Percentiles rank a stretch among this genome's conserved stretches.
Evolutionary conservation across 2,329 filamentous ascomycete genomes (phyloP).

Genomic region (Helotiales sp.): DNA sequence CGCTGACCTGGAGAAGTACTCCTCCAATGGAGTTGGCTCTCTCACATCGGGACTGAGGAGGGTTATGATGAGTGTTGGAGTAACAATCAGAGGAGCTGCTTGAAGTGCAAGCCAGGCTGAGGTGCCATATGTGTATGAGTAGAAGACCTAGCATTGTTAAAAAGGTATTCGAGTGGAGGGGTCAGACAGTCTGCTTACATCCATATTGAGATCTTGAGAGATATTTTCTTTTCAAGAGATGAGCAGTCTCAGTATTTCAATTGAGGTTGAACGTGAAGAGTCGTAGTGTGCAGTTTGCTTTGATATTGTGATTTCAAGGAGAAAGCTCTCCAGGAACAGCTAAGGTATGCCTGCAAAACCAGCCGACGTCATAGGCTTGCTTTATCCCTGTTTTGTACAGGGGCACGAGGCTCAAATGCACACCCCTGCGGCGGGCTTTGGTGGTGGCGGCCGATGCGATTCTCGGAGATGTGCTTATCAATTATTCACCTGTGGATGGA

Average conservation of each 20-base stretch:
- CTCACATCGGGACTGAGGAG: constrained; percentile 58
- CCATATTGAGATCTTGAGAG: neutral
- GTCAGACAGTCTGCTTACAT: neutral
- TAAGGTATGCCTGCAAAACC: neutral
- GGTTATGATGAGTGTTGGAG: constrained; percentile 61
- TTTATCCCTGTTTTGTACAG: neutral
- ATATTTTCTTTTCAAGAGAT: too few species aligned
- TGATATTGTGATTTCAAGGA: too few species aligned
- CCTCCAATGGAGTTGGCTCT: constrained; percentile 42
- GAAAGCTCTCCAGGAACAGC: neutral
- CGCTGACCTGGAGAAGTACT: constrained; percentile 9
- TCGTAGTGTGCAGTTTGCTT: too few species aligned
- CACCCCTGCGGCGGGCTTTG: neutral
- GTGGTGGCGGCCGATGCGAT: neutral
- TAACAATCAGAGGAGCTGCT: constrained; percentile 51
- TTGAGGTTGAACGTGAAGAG: too few species aligned
- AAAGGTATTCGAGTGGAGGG: neutral
- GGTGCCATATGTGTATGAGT: constrained; percentile 51
- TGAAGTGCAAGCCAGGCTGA: constrained; percentile 49
- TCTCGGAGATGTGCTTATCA: neutral
- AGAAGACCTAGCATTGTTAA: constrained; percentile 42
- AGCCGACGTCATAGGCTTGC: neutral
- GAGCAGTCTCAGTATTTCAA: too few species aligned
- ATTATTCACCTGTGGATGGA: neutral
- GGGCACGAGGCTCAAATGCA: neutral